Percentiles rank a stretch among this genome's conserved stretches.
phyloP scores from a whole-genome alignment of 306 rosid species.

The Rosa chinensis region DNA sequence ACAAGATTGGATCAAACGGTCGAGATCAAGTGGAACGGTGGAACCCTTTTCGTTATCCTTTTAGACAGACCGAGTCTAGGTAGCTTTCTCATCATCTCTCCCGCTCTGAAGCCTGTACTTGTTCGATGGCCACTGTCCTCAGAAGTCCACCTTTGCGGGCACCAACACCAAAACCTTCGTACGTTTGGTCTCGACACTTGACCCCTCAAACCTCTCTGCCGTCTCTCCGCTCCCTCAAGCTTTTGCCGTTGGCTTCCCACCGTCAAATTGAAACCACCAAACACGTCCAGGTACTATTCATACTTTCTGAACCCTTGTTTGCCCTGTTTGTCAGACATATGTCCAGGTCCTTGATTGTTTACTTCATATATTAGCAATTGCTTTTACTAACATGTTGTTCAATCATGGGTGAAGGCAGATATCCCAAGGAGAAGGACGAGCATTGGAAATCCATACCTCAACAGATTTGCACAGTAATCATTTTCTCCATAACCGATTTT shows the following conservation, averaged over 20 bases:
- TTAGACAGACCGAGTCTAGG: neutral
- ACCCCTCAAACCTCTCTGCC: neutral
- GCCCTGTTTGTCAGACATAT: neutral
- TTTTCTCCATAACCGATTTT: conserved; percentile 17
- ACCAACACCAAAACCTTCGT: neutral
- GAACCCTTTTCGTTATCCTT: neutral
- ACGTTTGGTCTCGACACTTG: neutral
- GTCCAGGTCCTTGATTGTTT: neutral
- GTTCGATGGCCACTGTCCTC: conserved; percentile 9
- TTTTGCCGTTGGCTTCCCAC: conserved; percentile 1
- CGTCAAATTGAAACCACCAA: neutral
- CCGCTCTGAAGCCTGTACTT: neutral
- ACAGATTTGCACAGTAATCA: conserved; percentile 47
- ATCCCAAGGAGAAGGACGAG: conserved; percentile 54
- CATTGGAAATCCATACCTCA: conserved; percentile 39
- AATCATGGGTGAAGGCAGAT: conserved; percentile 74
- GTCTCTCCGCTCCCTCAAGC: neutral
- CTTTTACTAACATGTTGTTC: conserved; percentile 15
- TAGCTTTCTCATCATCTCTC: neutral
- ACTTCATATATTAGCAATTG: neutral
- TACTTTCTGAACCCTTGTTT: neutral
- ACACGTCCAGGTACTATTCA: conserved; percentile 3
- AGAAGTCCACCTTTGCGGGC: neutral
- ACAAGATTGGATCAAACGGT: neutral
- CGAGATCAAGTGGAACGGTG: neutral